Percentiles rank a stretch among this genome's conserved stretches.
phyloP scores from a whole-genome alignment of 1,139 yeast genomes.

The Geotrichum cucujoidarum region DNA sequence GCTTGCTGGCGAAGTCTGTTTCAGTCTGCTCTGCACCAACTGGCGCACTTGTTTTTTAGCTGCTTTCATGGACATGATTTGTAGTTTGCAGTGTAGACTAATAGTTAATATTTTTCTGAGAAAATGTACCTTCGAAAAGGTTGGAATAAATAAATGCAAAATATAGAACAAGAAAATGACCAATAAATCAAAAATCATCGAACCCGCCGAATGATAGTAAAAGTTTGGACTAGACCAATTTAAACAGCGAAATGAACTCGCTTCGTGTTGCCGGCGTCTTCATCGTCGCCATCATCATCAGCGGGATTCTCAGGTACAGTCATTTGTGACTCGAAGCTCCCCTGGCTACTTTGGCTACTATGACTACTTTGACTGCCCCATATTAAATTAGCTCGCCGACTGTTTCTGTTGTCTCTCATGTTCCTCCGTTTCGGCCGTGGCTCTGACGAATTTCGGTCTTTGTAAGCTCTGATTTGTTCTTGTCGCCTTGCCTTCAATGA shows the following conservation, averaged over 20 bases:
- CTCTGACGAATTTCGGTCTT: conserved; percentile 20
- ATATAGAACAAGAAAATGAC: neutral
- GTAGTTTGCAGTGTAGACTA: neutral
- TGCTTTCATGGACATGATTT: neutral
- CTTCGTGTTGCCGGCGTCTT: neutral
- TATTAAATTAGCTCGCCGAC: neutral
- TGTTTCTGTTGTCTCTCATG: conserved; percentile 9
- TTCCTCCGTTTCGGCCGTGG: conserved; percentile 17
- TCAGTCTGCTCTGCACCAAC: conserved; percentile 22
- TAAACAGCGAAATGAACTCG: conserved; percentile 15
- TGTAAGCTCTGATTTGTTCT: conserved; percentile 20
- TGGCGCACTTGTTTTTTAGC: conserved; percentile 29
- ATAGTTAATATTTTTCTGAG: neutral
- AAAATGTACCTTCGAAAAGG: neutral
- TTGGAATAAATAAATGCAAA: neutral
- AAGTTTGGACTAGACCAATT: neutral
- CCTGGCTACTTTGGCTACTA: neutral
- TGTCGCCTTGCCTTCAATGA: conserved; percentile 15
- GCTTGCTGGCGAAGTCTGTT: conserved; percentile 18
- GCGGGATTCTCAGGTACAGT: neutral
- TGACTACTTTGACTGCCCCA: neutral
- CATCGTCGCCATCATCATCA: conserved; percentile 1
- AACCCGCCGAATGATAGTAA: no score
- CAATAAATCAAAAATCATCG: neutral
- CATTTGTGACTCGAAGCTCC: neutral